Conservation (phyloP, 108 stramenopile genomes). For the Mayamaea pseudoterrestris region DNA sequence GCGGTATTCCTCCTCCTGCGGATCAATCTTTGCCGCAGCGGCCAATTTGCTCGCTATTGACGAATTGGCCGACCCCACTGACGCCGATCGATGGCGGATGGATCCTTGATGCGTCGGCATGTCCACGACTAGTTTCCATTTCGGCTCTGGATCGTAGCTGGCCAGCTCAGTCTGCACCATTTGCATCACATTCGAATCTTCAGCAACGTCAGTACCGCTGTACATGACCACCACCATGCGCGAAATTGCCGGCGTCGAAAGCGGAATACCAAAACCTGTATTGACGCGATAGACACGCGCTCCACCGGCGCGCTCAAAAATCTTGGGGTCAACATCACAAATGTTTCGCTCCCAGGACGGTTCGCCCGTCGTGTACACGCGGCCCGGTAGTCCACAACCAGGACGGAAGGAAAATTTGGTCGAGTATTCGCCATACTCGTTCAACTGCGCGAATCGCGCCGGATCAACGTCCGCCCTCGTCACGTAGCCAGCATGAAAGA, state of each 20-base stretch:
- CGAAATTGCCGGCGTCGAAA: conserved; percentile 38
- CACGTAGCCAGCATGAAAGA: conserved; percentile 30
- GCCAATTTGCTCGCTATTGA: background rate
- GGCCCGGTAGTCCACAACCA: conserved; percentile 55
- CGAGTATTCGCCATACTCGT: conserved; percentile 58
- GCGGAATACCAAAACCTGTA: conserved; percentile 54
- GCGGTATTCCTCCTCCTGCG: conserved; percentile 29
- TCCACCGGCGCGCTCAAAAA: conserved; percentile 56
- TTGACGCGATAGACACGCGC: conserved; percentile 60
- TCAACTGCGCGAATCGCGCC: conserved; percentile 13
- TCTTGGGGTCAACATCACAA: conserved; percentile 21
- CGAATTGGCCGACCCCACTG: background rate
- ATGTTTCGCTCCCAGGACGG: conserved; percentile 44
- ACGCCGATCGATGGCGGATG: conserved; percentile 2
- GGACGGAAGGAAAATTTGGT: conserved; percentile 61
- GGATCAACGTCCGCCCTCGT: conserved; percentile 28
- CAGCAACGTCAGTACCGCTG: conserved; percentile 26
- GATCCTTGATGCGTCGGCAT: conserved; percentile 6
- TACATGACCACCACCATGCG: conserved; percentile 54
- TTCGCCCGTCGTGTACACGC: conserved; percentile 36
- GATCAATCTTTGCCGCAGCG: background rate
- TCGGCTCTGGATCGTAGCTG: conserved; percentile 42
- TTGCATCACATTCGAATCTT: conserved; percentile 20
- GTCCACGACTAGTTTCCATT: conserved; percentile 61
- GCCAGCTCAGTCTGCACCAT: conserved; percentile 19